phyloP scores from a whole-genome alignment of 2,329 filamentous ascomycete species.

The Laburnicola sp. region DNA sequence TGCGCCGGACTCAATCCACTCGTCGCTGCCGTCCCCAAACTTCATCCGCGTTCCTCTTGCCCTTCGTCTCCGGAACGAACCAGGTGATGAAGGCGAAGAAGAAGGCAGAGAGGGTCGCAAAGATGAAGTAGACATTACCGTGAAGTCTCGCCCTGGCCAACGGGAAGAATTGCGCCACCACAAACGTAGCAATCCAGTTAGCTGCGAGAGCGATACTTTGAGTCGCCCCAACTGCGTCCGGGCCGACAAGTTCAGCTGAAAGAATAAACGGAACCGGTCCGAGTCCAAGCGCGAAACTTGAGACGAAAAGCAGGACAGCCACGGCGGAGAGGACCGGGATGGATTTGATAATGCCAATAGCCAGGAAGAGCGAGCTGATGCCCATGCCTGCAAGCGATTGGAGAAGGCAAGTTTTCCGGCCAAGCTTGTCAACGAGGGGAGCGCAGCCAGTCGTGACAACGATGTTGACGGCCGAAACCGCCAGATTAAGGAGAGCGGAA shows the following conservation, averaged over 20 bases:
- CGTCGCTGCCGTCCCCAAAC: conserved; percentile 75
- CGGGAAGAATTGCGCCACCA: conserved; percentile 95
- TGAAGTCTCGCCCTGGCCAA: conserved; percentile 77
- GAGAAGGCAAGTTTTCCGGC: conserved; percentile 82
- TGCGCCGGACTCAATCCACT: conserved; percentile 22
- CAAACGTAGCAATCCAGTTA: conserved; percentile 87
- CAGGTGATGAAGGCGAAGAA: conserved; percentile 72
- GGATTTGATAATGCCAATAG: conserved; percentile 74
- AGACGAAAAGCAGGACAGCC: conserved; percentile 82
- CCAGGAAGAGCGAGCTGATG: conserved; percentile 72
- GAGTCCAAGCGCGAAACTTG: conserved; percentile 84
- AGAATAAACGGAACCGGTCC: conserved; percentile 95
- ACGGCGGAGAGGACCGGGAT: conserved; percentile 77
- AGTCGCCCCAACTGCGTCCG: conserved; percentile 86
- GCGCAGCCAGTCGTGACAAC: conserved; percentile 79
- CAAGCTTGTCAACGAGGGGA: conserved; percentile 82
- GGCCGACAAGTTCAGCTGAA: conserved; percentile 84
- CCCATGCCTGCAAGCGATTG: conserved; percentile 85
- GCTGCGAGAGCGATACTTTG: conserved; percentile 86
- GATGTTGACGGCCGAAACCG: conserved; percentile 85
- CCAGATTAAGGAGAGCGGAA: conserved; percentile 80
- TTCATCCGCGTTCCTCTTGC: conserved; percentile 80
- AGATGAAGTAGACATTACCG: conserved; percentile 91
- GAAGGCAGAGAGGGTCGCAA: conserved; percentile 70
- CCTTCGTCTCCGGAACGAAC: conserved; percentile 84